These are phyloP conservation scores for Penicillium robsamsonii DNA, from an alignment of 495 filamentous ascomycete species.

Conservation along the genomic window DNA sequence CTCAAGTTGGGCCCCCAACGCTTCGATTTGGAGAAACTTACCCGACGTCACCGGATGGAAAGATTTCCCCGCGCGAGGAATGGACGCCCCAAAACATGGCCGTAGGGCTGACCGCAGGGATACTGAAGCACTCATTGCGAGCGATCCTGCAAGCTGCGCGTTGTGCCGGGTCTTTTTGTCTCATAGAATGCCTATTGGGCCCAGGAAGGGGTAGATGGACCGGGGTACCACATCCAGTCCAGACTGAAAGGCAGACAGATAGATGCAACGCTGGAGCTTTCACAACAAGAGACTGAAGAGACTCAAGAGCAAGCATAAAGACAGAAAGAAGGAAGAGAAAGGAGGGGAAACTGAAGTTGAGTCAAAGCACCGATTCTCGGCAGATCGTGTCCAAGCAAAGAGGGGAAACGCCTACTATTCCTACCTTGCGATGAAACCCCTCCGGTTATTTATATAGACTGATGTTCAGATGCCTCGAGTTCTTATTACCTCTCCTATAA, in stretches of 20 bases:
- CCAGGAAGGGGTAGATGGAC: background rate
- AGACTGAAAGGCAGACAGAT: slow-evolving; percentile 4
- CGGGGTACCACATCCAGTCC: slow-evolving; percentile 11
- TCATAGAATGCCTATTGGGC: slow-evolving; percentile 8
- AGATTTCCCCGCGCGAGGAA: slow-evolving; percentile 28
- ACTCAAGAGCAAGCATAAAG: slow-evolving; percentile 1
- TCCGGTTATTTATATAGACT: background rate
- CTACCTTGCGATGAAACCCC: slow-evolving; percentile 15
- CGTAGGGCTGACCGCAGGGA: slow-evolving; percentile 34
- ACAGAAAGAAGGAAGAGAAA: slow-evolving; percentile 1
- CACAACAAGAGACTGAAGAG: background rate
- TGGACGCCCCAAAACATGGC: slow-evolving; percentile 32
- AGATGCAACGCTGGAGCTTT: background rate
- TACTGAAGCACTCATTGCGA: slow-evolving; percentile 32
- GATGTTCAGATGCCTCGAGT: background rate
- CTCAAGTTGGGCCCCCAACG: background rate
- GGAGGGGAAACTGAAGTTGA: background rate
- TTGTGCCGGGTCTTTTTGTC: background rate
- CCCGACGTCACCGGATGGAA: slow-evolving; percentile 21
- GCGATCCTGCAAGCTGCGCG: slow-evolving; percentile 8
- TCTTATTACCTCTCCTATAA: background rate
- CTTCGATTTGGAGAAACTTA: slow-evolving; percentile 18
- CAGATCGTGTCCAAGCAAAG: background rate
- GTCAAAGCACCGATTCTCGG: slow-evolving; percentile 8
- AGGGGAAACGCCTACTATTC: slow-evolving; percentile 3